phyloP scores from a whole-genome alignment of 768 basidiomycete genomes.

The Mrakia blollopis region DNA sequence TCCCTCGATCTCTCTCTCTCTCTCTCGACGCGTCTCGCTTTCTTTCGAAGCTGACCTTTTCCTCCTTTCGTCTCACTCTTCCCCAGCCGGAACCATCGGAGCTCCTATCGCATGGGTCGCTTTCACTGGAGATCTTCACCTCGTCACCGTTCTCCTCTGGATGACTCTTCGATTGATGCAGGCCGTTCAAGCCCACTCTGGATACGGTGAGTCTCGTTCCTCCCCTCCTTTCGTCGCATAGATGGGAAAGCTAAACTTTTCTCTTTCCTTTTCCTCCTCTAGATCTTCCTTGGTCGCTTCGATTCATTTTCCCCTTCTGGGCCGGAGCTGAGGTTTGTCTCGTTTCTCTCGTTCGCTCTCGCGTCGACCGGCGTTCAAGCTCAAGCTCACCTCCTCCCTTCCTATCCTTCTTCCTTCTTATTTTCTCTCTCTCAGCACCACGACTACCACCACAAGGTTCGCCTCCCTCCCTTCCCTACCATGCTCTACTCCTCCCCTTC shows the following conservation, averaged over 20 bases:
- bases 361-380: background rate
- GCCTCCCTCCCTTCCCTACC: conserved; percentile 1
- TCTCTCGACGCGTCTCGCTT: background rate
- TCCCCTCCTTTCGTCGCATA: background rate
- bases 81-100: conserved; percentile 21
- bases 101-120: conserved; percentile 20
- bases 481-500: background rate
- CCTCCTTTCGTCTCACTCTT: background rate
- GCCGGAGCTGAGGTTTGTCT: conserved; percentile 25
- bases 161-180: conserved; percentile 27
- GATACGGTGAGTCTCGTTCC: conserved; percentile 14
- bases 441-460: conserved; percentile 29
- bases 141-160: conserved; percentile 25
- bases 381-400: background rate
- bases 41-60: no score
- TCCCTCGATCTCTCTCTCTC: background rate
- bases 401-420: background rate
- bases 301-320: conserved; percentile 23
- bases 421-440: conserved; percentile 8
- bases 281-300: conserved; percentile 25
- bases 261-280: no score
- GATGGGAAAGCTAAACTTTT: background rate
- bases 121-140: conserved; percentile 22
- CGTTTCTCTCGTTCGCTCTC: background rate
- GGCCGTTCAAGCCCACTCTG: conserved; percentile 26